A percentile compares a stretch with the other conserved stretches of the same genome.
These are phyloP conservation scores for Starmerella sp. DNA, from an alignment of 805 yeast species.

Conservation along the genomic window DNA sequence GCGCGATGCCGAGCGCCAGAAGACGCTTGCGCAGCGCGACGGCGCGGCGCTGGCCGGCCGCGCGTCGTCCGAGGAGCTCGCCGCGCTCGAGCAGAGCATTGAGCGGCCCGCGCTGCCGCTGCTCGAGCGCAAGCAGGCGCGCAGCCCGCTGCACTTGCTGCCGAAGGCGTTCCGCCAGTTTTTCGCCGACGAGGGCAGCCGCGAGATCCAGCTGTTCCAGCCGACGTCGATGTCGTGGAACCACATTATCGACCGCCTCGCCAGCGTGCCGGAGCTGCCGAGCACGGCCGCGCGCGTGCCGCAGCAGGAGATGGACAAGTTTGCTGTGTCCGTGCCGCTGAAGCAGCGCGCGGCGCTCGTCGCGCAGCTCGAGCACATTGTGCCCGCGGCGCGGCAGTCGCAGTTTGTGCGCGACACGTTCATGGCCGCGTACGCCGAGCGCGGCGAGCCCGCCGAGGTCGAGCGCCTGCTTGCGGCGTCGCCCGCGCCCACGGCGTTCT, in stretches of 20 bases:
- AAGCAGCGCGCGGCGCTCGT: conserved; percentile 19
- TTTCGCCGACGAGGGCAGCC: not conserved
- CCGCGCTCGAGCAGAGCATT: conserved; percentile 14
- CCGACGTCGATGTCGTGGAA: conserved; percentile 1
- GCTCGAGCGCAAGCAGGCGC: not conserved
- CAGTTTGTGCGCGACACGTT: conserved; percentile 22
- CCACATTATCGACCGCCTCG: conserved; percentile 1
- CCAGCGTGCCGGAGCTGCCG: not conserved
- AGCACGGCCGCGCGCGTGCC: conserved; percentile 7
- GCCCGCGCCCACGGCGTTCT: conserved; percentile 21
- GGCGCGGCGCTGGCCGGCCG: conserved; percentile 1
- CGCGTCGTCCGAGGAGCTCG: conserved; percentile 15
- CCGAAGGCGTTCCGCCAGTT: not conserved
- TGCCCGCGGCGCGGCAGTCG: conserved; percentile 10
- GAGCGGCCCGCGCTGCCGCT: not conserved
- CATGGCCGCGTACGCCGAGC: conserved; percentile 29
- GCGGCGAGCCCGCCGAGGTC: conserved; percentile 22
- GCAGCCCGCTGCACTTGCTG: not conserved
- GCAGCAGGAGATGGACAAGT: conserved; percentile 21
- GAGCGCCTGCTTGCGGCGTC: conserved; percentile 21
- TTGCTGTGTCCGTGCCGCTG: conserved; percentile 25
- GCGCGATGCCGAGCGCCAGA: conserved; percentile 18
- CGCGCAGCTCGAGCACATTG: conserved; percentile 21
- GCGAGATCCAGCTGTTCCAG: not conserved
- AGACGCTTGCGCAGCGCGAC: conserved; percentile 11